phyloP scores from a whole-genome alignment of 2,329 filamentous ascomycete genomes.

The Monilinia aucupariae region DNA sequence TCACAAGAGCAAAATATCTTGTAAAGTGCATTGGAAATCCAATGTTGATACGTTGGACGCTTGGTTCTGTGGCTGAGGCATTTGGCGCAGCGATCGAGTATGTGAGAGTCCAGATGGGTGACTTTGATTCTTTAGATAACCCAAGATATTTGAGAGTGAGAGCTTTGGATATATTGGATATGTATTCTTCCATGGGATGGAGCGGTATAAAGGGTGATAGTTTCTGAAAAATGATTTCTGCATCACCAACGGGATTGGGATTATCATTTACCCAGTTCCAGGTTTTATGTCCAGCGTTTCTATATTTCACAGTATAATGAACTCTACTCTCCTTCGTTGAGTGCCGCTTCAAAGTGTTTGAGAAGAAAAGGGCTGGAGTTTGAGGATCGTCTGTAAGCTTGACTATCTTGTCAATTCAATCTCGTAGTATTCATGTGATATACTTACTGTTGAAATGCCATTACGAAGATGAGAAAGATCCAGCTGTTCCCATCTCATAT shows the following conservation, averaged over 20 bases:
- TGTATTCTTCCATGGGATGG: background rate
- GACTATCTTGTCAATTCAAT: background rate
- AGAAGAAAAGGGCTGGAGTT: background rate
- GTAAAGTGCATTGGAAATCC: background rate
- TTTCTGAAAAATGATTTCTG: constrained; percentile 2
- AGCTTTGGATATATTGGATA: background rate
- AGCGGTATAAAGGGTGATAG: too few relatives aligned
- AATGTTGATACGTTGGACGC: background rate
- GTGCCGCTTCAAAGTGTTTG: background rate
- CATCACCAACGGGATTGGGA: background rate
- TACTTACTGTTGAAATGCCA: background rate
- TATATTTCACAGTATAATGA: constrained; percentile 3
- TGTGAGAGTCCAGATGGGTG: background rate
- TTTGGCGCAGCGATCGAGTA: background rate
- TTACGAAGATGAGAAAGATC: background rate
- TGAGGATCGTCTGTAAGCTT: background rate
- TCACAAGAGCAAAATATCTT: constrained; percentile 10
- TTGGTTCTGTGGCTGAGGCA: background rate
- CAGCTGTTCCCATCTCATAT: constrained; percentile 5
- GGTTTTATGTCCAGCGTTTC: background rate
- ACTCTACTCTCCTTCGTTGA: background rate
- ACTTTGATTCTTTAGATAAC: background rate
- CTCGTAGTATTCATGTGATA: too few relatives aligned
- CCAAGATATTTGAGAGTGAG: background rate
- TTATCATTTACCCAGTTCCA: constrained; percentile 12